Base-by-base conservation (phyloP, 2,329 filamentous ascomycete species). In the Trichoderma hamatum region DNA sequence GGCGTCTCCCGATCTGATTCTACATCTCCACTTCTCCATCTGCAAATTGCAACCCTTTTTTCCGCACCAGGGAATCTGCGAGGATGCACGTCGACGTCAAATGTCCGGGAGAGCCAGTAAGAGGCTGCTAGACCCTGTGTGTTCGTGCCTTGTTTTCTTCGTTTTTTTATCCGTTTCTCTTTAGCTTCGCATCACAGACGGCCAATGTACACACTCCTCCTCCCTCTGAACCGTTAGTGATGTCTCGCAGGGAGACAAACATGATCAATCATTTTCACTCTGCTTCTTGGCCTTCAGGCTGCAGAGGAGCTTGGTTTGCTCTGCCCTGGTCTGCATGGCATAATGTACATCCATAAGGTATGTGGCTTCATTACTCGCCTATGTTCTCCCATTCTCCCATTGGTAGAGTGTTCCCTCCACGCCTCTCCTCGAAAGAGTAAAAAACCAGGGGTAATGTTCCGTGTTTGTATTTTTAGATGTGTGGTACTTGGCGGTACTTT, bases 21-120 rank as follows among this genome's bases (percentile, higher is more conserved):
- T 49, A 10, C 46, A 49, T 34, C 43, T 51, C 60, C 43, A 52
- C 43, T 26, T 63, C 60, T 24, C 46, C 60, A 49, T 39, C 46
- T 39, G 28, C 30, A 63, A 62, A 62, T 62, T 51, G 59, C 39
- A 24, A 34, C 60, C 30, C 59, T 62, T 52, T 52, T 62, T 51
- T 51, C 60, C 46, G 19, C n/a, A 34, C 52, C 60, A 34, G 60
- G 60, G 60, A 52, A 51, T 24, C 28, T 30, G 32, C 30, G 43
- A 30, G 21, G 26, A 52, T 52, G 60, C 60, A 63, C 60, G 16
- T 34, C 60, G 60, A 63, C 60, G 60, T 63, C 60, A 63, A 63
- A 13, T 24, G 13, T 49, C 26, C 39, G 49, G 39, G 1, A 43
- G 39, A 14, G 26, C 43, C 51, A 16, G 14, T 28, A 54, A 24